phyloP scores from a whole-genome alignment of 2,329 filamentous ascomycete genomes.

The Corinectria fuckeliana region DNA sequence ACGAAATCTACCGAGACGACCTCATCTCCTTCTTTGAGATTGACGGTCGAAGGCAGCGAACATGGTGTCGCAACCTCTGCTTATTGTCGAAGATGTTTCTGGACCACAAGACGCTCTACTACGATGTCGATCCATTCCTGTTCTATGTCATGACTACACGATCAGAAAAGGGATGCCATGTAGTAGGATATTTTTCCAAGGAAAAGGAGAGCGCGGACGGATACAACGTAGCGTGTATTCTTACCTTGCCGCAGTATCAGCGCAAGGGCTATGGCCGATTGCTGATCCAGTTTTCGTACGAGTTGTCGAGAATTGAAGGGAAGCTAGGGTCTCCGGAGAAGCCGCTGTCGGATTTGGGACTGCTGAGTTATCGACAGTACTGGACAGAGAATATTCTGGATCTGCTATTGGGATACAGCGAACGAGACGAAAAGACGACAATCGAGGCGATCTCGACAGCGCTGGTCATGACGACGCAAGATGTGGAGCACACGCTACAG shows the following conservation, averaged over 20 bases:
- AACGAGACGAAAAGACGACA: slow-evolving; percentile 74
- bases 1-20: slow-evolving; percentile 97
- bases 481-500: slow-evolving; percentile 93
- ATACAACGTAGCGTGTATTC: slow-evolving; percentile 97
- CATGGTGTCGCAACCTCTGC: slow-evolving; percentile 96
- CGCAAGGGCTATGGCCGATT: slow-evolving; percentile 91
- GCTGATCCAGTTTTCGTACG: slow-evolving; percentile 96
- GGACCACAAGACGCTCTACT: slow-evolving; percentile 97
- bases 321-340: slow-evolving; percentile 97
- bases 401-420: slow-evolving; percentile 75
- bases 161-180: slow-evolving; percentile 87
- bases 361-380: slow-evolving; percentile 94
- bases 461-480: slow-evolving; percentile 95
- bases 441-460: slow-evolving; percentile 82
- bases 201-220: slow-evolving; percentile 97
- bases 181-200: slow-evolving; percentile 99
- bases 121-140: slow-evolving; percentile 98
- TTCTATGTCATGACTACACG: slow-evolving; percentile 98
- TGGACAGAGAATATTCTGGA: slow-evolving; percentile 97
- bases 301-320: slow-evolving; percentile 91
- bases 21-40: slow-evolving; percentile 97
- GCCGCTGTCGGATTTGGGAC: slow-evolving; percentile 89
- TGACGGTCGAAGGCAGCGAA: slow-evolving; percentile 89
- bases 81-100: slow-evolving; percentile 95
- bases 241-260: slow-evolving; percentile 95